These are phyloP conservation scores for Trichoderma sp. DNA, from an alignment of 2,329 filamentous ascomycete species.

Conservation along the genomic window DNA sequence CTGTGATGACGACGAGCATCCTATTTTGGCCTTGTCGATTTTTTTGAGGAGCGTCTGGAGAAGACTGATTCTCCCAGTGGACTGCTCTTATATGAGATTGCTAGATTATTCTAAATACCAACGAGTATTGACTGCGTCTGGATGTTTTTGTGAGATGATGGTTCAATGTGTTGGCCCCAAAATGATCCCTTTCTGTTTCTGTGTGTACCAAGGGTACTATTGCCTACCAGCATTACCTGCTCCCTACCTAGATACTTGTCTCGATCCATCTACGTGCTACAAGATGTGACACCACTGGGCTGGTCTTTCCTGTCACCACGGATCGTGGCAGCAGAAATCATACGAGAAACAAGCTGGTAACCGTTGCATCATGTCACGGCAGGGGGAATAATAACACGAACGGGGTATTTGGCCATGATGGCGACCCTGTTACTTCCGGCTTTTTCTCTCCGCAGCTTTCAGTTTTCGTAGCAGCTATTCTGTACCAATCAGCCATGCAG, in stretches of 20 bases:
- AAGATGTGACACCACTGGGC: not conserved
- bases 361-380: not conserved
- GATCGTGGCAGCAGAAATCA: too few species aligned
- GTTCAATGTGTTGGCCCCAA: not conserved
- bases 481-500: not conserved
- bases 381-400: not conserved
- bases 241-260: not conserved
- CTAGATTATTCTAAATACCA: not conserved
- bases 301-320: not conserved
- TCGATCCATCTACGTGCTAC: not conserved
- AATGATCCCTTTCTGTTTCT: not conserved
- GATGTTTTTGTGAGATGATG: not conserved
- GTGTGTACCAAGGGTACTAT: not conserved
- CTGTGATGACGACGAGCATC: not conserved
- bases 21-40: not conserved
- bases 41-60: slow-evolving; percentile 1
- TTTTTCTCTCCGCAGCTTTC: not conserved
- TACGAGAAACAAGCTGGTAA: not conserved
- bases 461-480: not conserved
- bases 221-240: not conserved
- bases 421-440: not conserved
- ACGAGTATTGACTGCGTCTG: not conserved
- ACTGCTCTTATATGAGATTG: not conserved
- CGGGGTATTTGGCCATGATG: not conserved
- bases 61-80: not conserved